These are phyloP conservation scores for Colletotrichum lentis DNA, from an alignment of 2,329 filamentous ascomycete species.

Conservation along the genomic window DNA sequence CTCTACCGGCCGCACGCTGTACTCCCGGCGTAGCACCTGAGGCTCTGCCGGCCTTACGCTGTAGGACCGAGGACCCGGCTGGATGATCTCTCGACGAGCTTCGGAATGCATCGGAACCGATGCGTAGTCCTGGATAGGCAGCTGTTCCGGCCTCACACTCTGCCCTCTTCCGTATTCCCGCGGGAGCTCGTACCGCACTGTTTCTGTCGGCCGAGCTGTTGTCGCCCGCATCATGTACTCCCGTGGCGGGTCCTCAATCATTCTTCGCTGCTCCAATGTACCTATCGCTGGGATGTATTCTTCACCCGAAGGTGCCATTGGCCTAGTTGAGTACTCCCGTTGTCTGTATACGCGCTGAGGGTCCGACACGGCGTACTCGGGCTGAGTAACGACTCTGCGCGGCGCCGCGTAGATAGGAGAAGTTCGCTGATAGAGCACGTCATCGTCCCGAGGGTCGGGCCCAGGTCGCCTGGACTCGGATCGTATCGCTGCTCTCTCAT, in stretches of 20 bases:
- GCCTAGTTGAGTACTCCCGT: conserved; percentile 65
- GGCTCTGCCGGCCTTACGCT: conserved; percentile 47
- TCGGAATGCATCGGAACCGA: conserved; percentile 50
- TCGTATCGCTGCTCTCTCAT: conserved; percentile 69
- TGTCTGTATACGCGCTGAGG: conserved; percentile 63
- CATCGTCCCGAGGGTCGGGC: conserved; percentile 59
- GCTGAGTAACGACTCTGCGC: conserved; percentile 68
- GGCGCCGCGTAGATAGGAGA: conserved; percentile 61
- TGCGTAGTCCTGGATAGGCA: conserved; percentile 58
- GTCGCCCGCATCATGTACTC: conserved; percentile 64
- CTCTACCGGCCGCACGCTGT: conserved; percentile 54
- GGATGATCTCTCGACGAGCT: conserved; percentile 47
- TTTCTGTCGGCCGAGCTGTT: conserved; percentile 65
- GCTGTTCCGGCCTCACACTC: conserved; percentile 52
- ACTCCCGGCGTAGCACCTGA: conserved; percentile 48
- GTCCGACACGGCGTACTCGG: conserved; percentile 63
- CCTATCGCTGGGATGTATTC: conserved; percentile 60
- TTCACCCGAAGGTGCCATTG: conserved; percentile 51
- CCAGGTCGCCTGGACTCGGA: conserved; percentile 60
- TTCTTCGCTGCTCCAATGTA: conserved; percentile 51
- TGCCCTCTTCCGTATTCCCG: conserved; percentile 56
- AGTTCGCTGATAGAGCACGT: conserved; percentile 59
- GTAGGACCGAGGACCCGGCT: conserved; percentile 42
- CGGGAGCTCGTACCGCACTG: conserved; percentile 53
- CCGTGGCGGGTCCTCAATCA: conserved; percentile 57